A percentile compares a stretch with the other conserved stretches of the same genome.
Conservation (phyloP, 2,329 filamentous ascomycete genomes). For the Emmonsia crescens region DNA sequence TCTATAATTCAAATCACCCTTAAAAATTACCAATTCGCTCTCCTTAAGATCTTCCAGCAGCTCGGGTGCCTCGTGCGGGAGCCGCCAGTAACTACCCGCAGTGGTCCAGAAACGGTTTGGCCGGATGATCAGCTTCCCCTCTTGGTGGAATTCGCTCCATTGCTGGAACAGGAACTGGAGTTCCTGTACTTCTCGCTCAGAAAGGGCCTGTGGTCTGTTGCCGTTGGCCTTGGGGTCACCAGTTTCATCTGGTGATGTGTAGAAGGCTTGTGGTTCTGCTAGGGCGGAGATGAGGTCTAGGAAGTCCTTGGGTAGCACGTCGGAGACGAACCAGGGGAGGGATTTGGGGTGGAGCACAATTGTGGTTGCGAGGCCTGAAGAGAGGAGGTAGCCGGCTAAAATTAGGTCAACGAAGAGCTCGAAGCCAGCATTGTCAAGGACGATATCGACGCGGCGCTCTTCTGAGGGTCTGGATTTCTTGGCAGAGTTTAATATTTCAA, state of each 20-base stretch:
- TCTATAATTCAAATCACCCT: slow-evolving; percentile 93
- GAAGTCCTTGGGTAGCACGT: slow-evolving; percentile 82
- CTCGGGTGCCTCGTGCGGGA: slow-evolving; percentile 57
- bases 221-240: slow-evolving; percentile 42
- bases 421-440: slow-evolving; percentile 95
- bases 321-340: slow-evolving; percentile 97
- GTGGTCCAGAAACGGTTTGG: slow-evolving; percentile 89
- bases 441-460: slow-evolving; percentile 77
- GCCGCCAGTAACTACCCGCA: slow-evolving; percentile 75
- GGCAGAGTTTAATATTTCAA: slow-evolving; percentile 55
- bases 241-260: slow-evolving; percentile 58
- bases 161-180: slow-evolving; percentile 69
- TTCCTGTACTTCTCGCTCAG: slow-evolving; percentile 55
- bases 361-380: slow-evolving; percentile 71
- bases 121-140: slow-evolving; percentile 72
- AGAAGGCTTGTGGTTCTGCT: slow-evolving; percentile 67
- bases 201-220: slow-evolving; percentile 49
- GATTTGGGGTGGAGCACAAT: slow-evolving; percentile 87
- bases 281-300: slow-evolving; percentile 68
- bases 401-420: slow-evolving; percentile 94
- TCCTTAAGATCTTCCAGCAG: slow-evolving; percentile 68
- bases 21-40: slow-evolving; percentile 86
- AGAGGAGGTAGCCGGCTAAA: slow-evolving; percentile 78
- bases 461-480: slow-evolving; percentile 47
- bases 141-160: slow-evolving; percentile 68